Evolutionary conservation across 495 filamentous ascomycete species (phyloP).

Genomic region (Neurospora africana): DNA sequence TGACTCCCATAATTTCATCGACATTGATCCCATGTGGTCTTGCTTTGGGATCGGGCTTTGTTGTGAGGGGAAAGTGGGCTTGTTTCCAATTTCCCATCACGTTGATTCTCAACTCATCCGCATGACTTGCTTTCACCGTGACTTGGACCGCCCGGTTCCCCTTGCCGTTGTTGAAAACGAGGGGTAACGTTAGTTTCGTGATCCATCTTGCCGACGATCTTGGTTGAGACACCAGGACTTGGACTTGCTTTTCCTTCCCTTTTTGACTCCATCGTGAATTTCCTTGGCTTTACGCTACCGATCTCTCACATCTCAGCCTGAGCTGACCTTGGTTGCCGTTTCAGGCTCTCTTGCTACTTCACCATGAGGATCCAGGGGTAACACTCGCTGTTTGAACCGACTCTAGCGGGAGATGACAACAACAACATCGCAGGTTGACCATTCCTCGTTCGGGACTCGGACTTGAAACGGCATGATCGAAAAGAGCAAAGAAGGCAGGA

Average conservation of each 20-base stretch:
- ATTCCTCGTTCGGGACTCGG: not conserved
- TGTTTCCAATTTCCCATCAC: not conserved
- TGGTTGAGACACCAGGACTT: not conserved
- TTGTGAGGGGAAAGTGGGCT: not conserved
- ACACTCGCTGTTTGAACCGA: not conserved
- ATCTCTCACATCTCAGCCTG: not conserved
- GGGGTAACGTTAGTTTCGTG: not conserved
- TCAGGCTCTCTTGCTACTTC: not conserved
- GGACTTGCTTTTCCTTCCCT: not conserved
- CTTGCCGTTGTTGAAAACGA: not conserved
- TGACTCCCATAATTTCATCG: not conserved
- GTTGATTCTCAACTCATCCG: not conserved
- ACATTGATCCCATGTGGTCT: not conserved
- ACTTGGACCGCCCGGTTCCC: not conserved
- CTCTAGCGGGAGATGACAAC: not conserved
- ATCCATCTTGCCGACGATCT: not conserved
- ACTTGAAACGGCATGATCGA: not conserved
- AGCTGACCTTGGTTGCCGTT: not conserved
- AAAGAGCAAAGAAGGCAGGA: not conserved
- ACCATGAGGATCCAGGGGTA: not conserved
- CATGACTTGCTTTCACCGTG: not conserved
- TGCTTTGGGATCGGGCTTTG: not conserved
- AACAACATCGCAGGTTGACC: not conserved
- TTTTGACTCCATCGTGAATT: not conserved
- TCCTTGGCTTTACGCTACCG: not conserved